Evolutionary conservation across 225 moss, liverwort and hornwort genomes (phyloP).

Genomic region (Neckera pumila): DNA sequence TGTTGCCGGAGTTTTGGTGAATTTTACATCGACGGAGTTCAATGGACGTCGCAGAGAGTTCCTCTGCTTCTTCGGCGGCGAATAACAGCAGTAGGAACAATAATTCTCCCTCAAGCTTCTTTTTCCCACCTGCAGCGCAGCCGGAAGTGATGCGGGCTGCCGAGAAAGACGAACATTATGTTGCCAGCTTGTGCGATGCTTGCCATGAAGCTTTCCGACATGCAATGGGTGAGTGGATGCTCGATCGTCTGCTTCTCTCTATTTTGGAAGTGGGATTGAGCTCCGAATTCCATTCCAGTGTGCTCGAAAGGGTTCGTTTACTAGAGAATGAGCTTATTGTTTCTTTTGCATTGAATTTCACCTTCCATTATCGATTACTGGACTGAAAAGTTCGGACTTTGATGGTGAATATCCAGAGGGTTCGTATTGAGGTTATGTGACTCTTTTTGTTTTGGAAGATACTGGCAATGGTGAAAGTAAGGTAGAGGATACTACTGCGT

Average conservation of each 20-base stretch:
- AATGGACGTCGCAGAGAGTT: constrained; percentile 28
- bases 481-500: not conserved
- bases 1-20: not conserved
- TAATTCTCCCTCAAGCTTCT: not conserved
- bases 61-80: not conserved
- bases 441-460: not conserved
- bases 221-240: constrained; percentile 40
- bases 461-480: not conserved
- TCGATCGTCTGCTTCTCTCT: not conserved
- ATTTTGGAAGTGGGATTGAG: not conserved
- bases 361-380: not conserved
- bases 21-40: not conserved
- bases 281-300: not conserved
- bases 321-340: not conserved
- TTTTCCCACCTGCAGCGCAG: constrained; percentile 77
- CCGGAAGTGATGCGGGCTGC: constrained; percentile 99
- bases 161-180: constrained; percentile 97
- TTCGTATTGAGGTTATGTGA: not conserved
- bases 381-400: not conserved
- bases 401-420: not conserved
- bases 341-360: not conserved
- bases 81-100: not conserved
- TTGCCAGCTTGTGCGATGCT: constrained; percentile 78
- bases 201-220: constrained; percentile 93
- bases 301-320: not conserved